Base-by-base conservation (phyloP, 306 rosid genomes). In the Sphenostylis stenocarpa region DNA sequence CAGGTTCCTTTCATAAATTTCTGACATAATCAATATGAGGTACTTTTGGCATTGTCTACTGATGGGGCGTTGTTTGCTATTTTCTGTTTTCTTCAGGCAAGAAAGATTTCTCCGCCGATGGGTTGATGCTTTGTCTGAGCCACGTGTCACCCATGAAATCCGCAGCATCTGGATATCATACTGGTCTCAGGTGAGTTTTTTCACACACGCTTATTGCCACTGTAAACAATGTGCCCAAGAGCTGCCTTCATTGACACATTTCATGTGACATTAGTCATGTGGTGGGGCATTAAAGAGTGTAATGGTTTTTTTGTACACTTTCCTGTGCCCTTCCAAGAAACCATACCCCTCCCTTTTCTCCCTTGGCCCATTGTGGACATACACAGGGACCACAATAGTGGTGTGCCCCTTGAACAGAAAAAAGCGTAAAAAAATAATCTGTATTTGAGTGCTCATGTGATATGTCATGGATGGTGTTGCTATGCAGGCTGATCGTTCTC, bases 151-250 rank as follows among this genome's bases (percentile, higher is more conserved):
- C 65, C 89, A 93, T 31, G 98, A 93, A 86, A 89, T 93, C 78
- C 90, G 93, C 74, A 86, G 86, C 89, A 85, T 89, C 53, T 91
- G 96, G 98, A 52, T 93, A 82, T 78, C 95, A 29, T 89, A 89
- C 86, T 88, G 90, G 96, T 79, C 96, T 88, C 90, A 91, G 96
- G 96, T 89, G 24, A 79, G 88, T 79, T 17, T 48, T 26, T 72
- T 41, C 47, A 11, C 21, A 28, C 20, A 57, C 45, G 33, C 36
- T 21, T 19, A 45, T 7, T 23, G 9, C 52, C 6, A 5, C 29
- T 60, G 68, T 64, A 23, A 47, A 36, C 19, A 47, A 23, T 13
- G 48, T 7, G 6, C 47, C 38, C 3, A 53, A n/a, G 51, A 67
- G 3, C 16, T 5, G 28, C 60, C 48, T 17, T 26, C 9, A 38